Percentiles rank a stretch among this genome's conserved stretches.
Conservation (phyloP, 208 protist species). For the Vickermania ingenoplastis region DNA sequence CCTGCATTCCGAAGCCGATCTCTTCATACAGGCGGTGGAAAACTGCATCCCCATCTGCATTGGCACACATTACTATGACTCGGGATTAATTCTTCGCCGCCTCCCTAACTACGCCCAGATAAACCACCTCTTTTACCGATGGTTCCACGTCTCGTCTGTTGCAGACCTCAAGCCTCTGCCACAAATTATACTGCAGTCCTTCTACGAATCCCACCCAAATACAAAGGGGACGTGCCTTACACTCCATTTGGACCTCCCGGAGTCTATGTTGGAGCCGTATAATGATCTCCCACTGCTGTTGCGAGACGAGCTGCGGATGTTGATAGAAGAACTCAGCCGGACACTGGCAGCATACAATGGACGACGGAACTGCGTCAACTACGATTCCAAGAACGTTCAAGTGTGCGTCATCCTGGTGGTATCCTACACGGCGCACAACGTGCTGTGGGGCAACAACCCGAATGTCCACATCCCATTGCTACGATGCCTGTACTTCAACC, state of each 20-base stretch:
- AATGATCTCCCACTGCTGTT: background rate
- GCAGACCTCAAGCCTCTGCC: constrained; percentile 9
- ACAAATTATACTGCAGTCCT: constrained; percentile 7
- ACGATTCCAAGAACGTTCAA: background rate
- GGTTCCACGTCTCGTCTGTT: constrained; percentile 3
- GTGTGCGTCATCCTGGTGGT: constrained; percentile 22
- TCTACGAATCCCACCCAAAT: constrained; percentile 2
- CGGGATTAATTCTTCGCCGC: background rate
- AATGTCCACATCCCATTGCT: background rate
- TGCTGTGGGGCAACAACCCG: constrained; percentile 12
- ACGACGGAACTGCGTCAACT: constrained; percentile 8
- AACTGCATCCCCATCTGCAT: constrained; percentile 1
- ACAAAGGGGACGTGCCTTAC: constrained; percentile 12
- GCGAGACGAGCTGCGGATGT: background rate
- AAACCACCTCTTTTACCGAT: background rate
- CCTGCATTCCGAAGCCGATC: background rate
- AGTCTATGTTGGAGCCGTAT: background rate
- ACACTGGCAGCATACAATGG: background rate
- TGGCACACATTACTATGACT: background rate
- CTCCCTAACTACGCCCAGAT: background rate
- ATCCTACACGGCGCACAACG: constrained; percentile 6
- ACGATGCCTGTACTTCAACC: constrained; percentile 8
- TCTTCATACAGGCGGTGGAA: background rate
- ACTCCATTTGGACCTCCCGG: constrained; percentile 3
- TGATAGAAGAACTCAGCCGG: background rate